phyloP scores from a whole-genome alignment of 2,329 filamentous ascomycete genomes.

The Calonectria leucothoes region DNA sequence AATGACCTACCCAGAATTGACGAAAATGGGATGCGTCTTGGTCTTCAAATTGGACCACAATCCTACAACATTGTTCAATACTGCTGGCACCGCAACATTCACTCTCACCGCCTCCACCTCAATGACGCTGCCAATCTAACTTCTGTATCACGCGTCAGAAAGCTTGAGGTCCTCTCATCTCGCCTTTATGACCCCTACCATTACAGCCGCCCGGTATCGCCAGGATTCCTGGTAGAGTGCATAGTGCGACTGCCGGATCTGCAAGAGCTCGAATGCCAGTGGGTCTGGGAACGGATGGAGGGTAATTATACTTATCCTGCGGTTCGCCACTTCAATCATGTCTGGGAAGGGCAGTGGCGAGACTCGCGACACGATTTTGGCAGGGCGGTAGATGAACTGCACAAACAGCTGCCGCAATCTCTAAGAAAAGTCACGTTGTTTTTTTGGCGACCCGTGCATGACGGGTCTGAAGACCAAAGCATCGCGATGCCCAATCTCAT shows the following conservation, averaged over 20 bases:
- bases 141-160: neutral
- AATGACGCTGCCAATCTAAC: neutral
- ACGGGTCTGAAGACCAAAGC: neutral
- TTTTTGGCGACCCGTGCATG: neutral
- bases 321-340: neutral
- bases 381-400: slow-evolving; percentile 2
- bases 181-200: neutral
- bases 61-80: neutral
- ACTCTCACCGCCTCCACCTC: neutral
- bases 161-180: neutral
- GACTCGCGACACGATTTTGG: slow-evolving; percentile 16
- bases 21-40: neutral
- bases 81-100: slow-evolving; percentile 1
- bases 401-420: neutral
- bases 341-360: slow-evolving; percentile 17
- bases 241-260: neutral
- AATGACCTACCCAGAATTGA: neutral
- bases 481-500: slow-evolving; percentile 7
- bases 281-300: neutral
- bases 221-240: neutral
- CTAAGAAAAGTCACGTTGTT: neutral
- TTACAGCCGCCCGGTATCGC: neutral
- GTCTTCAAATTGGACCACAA: neutral
- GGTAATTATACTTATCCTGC: neutral
- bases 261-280: slow-evolving; percentile 1